These are phyloP conservation scores for Handroanthus guayacan DNA, from an alignment of 257 asterid species.

Conservation along the genomic window DNA sequence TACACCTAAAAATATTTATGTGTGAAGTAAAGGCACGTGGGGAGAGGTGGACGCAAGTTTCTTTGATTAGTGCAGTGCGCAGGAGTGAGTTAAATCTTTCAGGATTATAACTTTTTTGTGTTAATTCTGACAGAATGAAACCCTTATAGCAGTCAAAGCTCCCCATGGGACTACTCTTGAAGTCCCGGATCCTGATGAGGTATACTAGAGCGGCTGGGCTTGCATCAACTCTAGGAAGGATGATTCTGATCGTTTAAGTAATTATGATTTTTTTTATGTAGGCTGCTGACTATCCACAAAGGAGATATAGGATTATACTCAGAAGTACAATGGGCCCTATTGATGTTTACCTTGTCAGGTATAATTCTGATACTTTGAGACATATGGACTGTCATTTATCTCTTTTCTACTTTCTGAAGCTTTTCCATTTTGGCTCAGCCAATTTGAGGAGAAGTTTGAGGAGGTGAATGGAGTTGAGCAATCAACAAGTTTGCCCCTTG, in stretches of 20 bases:
- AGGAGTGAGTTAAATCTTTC: neutral
- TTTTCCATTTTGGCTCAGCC: slow-evolving; percentile 53
- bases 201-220: slow-evolving; percentile 42
- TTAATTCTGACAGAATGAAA: slow-evolving; percentile 70
- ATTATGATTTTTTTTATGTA: slow-evolving; percentile 38
- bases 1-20: slow-evolving; percentile 8
- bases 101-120: slow-evolving; percentile 34
- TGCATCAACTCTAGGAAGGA: slow-evolving; percentile 28
- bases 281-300: slow-evolving; percentile 80
- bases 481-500: slow-evolving; percentile 55
- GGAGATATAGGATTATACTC: slow-evolving; percentile 79
- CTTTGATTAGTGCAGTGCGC: slow-evolving; percentile 3
- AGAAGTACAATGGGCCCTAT: slow-evolving; percentile 87
- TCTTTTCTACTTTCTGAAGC: slow-evolving; percentile 12
- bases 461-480: slow-evolving; percentile 68
- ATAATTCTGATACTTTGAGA: slow-evolving; percentile 26
- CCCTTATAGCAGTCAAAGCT: slow-evolving; percentile 81
- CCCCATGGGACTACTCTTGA: slow-evolving; percentile 86
- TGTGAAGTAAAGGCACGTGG: neutral
- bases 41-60: neutral
- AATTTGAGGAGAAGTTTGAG: slow-evolving; percentile 88
- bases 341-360: slow-evolving; percentile 85
- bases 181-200: slow-evolving; percentile 91
- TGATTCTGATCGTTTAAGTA: slow-evolving; percentile 34
- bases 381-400: slow-evolving; percentile 12